Conservation (phyloP, 352 stramenopile genomes). For the Globisporangium orthogonon region DNA sequence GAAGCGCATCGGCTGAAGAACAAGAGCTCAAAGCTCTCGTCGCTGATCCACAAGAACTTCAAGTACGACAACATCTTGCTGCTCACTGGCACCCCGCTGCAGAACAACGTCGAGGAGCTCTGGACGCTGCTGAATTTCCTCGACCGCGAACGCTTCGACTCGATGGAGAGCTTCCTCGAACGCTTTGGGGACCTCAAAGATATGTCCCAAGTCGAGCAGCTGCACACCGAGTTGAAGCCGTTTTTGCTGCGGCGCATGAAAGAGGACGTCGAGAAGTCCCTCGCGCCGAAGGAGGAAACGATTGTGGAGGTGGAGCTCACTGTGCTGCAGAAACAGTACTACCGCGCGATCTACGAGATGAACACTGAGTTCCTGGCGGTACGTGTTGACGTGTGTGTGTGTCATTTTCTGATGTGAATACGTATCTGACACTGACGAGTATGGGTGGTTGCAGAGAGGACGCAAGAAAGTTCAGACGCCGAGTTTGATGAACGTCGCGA, state of each 20-base stretch:
- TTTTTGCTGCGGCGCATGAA: constrained; percentile 87
- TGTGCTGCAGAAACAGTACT: constrained; percentile 89
- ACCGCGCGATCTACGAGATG: constrained; percentile 90
- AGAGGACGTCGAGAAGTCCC: constrained; percentile 86
- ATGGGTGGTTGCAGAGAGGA: background rate
- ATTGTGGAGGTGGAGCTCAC: constrained; percentile 91
- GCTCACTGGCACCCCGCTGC: constrained; percentile 87
- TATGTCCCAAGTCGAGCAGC: constrained; percentile 1
- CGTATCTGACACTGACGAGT: background rate
- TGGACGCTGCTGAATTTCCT: constrained; percentile 99
- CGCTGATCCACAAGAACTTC: constrained; percentile 73
- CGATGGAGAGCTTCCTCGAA: constrained; percentile 12
- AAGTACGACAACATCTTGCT: constrained; percentile 83
- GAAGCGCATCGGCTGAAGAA: constrained; percentile 99
- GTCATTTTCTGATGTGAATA: background rate
- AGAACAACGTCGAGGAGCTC: constrained; percentile 91
- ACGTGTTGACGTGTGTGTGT: background rate
- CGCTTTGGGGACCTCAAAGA: constrained; percentile 1
- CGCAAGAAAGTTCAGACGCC: constrained; percentile 32
- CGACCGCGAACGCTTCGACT: constrained; percentile 91
- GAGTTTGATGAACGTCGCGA: constrained; percentile 90
- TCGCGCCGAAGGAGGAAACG: constrained; percentile 86
- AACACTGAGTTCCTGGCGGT: constrained; percentile 89
- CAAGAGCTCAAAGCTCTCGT: constrained; percentile 93
- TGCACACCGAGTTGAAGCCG: constrained; percentile 14